Evolutionary conservation across 2,329 filamentous ascomycete genomes (phyloP).

Genomic region (Botryosphaeria agaves): DNA sequence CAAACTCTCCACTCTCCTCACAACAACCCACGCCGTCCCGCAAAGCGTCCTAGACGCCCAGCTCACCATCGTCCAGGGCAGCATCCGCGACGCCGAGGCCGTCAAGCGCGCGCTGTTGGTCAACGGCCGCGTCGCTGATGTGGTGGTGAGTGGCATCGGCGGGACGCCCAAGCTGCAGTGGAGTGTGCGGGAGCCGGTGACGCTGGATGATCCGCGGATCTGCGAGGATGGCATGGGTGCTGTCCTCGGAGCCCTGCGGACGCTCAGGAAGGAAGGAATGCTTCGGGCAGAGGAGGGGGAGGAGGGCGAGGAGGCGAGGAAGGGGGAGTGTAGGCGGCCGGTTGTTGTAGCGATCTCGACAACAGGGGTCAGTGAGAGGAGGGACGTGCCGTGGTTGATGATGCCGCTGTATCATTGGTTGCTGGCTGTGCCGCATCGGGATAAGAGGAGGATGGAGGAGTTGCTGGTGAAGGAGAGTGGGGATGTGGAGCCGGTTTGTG

Average conservation of each 20-base stretch:
- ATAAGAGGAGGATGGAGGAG: slow-evolving; percentile 20
- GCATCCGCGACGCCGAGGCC: slow-evolving; percentile 23
- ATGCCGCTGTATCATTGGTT: slow-evolving; percentile 18
- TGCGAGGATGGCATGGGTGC: slow-evolving; percentile 15
- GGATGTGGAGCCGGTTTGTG: slow-evolving; percentile 8
- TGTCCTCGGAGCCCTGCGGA: slow-evolving; percentile 14
- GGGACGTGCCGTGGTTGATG: slow-evolving; percentile 19
- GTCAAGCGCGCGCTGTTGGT: slow-evolving; percentile 21
- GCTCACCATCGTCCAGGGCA: slow-evolving; percentile 31
- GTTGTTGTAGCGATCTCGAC: slow-evolving; percentile 17
- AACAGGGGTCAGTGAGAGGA: slow-evolving; percentile 16
- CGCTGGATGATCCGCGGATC: slow-evolving; percentile 15
- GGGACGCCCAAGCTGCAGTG: slow-evolving; percentile 2
- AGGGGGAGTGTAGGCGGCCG: slow-evolving; percentile 9
- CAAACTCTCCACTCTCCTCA: slow-evolving; percentile 29
- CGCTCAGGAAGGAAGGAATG: slow-evolving; percentile 5
- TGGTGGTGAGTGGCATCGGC: slow-evolving; percentile 28
- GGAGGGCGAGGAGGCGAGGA: background rate
- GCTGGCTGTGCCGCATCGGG: slow-evolving; percentile 18
- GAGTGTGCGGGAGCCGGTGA: slow-evolving; percentile 11
- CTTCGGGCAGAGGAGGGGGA: slow-evolving; percentile 3
- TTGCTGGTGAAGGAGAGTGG: slow-evolving; percentile 11
- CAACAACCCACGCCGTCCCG: slow-evolving; percentile 19
- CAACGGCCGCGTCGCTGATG: slow-evolving; percentile 17
- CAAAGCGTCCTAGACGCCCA: slow-evolving; percentile 16